Conservation (phyloP, 441 rosid genomes). For the Adansonia madagascariensis region DNA sequence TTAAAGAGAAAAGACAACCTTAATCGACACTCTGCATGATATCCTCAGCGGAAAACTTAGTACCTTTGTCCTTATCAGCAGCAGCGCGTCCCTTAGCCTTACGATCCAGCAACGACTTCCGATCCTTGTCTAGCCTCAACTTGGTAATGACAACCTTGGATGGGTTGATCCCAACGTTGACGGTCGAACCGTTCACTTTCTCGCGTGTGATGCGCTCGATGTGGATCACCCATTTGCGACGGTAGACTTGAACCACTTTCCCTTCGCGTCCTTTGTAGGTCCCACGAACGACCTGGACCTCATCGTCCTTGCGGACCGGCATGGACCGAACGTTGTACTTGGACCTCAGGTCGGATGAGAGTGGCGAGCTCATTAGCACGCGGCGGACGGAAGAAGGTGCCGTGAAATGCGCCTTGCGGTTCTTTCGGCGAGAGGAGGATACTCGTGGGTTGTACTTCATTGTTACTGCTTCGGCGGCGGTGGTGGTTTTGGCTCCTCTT, state of each 20-base stretch:
- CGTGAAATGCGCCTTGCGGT: conserved; percentile 79
- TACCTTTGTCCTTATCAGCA: conserved; percentile 82
- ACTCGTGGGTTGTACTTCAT: conserved; percentile 88
- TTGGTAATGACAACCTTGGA: conserved; percentile 80
- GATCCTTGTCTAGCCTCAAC: conserved; percentile 79
- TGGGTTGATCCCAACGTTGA: conserved; percentile 75
- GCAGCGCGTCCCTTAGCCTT: conserved; percentile 83
- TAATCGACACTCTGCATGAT: conserved; percentile 77
- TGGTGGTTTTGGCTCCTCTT: neutral
- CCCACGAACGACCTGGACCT: conserved; percentile 78
- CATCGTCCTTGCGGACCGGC: conserved; percentile 84
- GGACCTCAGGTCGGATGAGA: conserved; percentile 69
- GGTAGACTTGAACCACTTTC: conserved; percentile 79
- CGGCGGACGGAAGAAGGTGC: conserved; percentile 78
- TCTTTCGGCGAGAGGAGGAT: conserved; percentile 78
- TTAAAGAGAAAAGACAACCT: conserved; percentile 5
- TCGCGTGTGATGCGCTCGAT: conserved; percentile 80
- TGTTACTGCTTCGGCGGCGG: neutral
- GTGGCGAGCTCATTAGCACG: conserved; percentile 70
- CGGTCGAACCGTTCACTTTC: conserved; percentile 84
- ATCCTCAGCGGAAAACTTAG: conserved; percentile 77
- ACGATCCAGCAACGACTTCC: conserved; percentile 71
- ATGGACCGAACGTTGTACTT: conserved; percentile 81
- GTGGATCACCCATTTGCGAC: conserved; percentile 89
- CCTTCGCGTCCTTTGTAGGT: conserved; percentile 86